Evolutionary conservation across 345 rosid species (phyloP).

Genomic region (Eutrema heterophyllum): DNA sequence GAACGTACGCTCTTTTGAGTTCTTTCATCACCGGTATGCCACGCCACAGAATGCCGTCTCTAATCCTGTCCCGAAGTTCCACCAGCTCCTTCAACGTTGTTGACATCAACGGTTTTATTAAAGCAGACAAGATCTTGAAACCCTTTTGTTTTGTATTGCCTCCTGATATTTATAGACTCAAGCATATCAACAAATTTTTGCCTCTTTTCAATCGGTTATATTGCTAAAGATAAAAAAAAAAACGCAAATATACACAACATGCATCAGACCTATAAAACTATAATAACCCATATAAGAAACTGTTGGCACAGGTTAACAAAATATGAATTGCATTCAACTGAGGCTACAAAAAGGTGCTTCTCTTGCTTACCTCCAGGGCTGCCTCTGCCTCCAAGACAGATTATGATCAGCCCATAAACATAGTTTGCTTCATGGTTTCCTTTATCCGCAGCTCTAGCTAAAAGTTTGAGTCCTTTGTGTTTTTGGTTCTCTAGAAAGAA

Average conservation of each 20-base stretch:
- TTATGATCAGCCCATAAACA: conserved; percentile 13
- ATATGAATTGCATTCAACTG: not conserved
- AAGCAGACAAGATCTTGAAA: conserved; percentile 6
- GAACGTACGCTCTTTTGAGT: not conserved
- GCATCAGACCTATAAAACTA: not conserved
- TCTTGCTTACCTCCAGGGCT: not conserved
- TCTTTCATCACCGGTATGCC: not conserved
- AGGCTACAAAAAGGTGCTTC: not conserved
- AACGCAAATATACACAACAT: not conserved
- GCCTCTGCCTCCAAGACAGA: conserved; percentile 7
- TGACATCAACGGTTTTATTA: conserved; percentile 5
- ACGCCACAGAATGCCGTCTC: not conserved
- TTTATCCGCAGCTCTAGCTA: conserved; percentile 3
- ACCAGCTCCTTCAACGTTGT: not conserved
- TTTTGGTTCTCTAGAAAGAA: not conserved
- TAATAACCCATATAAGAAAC: not conserved
- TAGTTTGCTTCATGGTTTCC: conserved; percentile 9
- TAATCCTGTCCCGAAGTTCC: not conserved
- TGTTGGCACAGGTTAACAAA: not conserved
- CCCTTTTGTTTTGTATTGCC: conserved; percentile 19
- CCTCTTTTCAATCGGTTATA: too few relatives aligned
- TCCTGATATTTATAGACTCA: not conserved
- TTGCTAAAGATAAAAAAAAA: not conserved
- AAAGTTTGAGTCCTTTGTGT: not conserved
- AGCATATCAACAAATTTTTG: not conserved